Evolutionary conservation across 73 alveolate species (phyloP), one percentile per base, ranked within the genome.

Genomic region (Paramecium tetraurelia): DNA sequence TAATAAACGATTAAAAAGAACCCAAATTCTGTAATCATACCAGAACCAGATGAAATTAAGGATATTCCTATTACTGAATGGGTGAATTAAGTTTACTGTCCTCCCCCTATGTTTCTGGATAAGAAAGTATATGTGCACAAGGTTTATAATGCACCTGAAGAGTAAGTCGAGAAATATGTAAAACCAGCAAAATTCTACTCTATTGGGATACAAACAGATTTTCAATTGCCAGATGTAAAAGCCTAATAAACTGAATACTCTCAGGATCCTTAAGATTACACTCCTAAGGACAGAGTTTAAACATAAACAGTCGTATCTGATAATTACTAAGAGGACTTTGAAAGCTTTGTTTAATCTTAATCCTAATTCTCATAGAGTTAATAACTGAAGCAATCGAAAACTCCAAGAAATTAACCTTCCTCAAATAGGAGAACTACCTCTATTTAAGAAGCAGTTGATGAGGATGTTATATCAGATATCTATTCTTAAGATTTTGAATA

Each of bases 61-160:
- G 90, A 80, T 44, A 80, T 80, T 44, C 90, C 90, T 3, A 80
- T 80, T 4, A 41, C 46, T 10, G 35, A 80, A 44, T 80, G 90
- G 90, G 75, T 46, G 1, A 80, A 80, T 22, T 24, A 27, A 41
- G 8, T 43, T 21, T 43, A 80, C 18, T 80, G 90, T 80, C 90
- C 90, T 80, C 90, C 90, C 0, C 90, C 90, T 10, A 44, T 80
- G 75, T 22, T 80, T n/a, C 44, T 80, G 7, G 90, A 80, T 80
- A 80, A 80, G 29, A 80, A 80, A 20, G 57, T 80, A 0, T 80
- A 80, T 48, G 72, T 80, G 20, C 90, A 80, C 18, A 27, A 40
- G 48, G 18, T 48, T 43, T 46, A 80, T 48, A 80, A 80, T 80
- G 53, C 43, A 6, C 46, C 46, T 9, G 43, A 48, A 8, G 90